Base-by-base conservation (phyloP, 2,329 filamentous ascomycete genomes). In the Fusarium incarnatum region DNA sequence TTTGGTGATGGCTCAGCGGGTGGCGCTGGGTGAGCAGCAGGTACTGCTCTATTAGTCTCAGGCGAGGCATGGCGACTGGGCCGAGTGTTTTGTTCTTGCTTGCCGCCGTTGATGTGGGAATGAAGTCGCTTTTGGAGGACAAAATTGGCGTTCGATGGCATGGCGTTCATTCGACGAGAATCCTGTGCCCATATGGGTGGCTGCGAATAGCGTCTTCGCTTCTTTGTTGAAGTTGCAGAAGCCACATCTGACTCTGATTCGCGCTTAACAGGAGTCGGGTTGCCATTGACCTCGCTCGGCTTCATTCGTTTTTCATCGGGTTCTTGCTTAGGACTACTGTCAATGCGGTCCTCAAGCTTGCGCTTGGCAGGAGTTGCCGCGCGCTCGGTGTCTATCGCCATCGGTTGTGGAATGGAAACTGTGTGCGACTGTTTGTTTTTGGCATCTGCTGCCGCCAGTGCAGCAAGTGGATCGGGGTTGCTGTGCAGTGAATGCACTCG, bases 401-500 rank as follows among this genome's bases (percentile, higher is more conserved):
- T 77, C 40, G 70, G 62, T 47, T 77, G 78, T 16, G 75, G 46
- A 45, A 68, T 54, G 40, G 69, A 61, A 12, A 68, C 61, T 64
- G 64, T 18, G 53, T 61, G 50, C 25, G 57, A 49, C 28, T 72
- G 60, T 34, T 66, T 71, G 9, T 70, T 52, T 61, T 71, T 77
- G 34, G 68, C 69, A 28, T 78, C 77, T 60, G 68, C 67, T 40
- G 78, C 79, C 28, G 78, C 79, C 15, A 74, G 60, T 22, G 68
- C 66, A 44, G 70, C 61, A 22, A 72, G 66, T 44, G 71, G 73
- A 53, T 82, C 81, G 46, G 80, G 74, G 73, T 79, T 84, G 76
- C 79, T 85, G 61, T 82, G 82, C 40, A 88, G 76, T 71, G 85
- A 88, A 41, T 85, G 81, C 18, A 90, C 82, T 68, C 87, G 85